Base-by-base conservation (phyloP, 306 rosid species). In the Prunus persica region DNA sequence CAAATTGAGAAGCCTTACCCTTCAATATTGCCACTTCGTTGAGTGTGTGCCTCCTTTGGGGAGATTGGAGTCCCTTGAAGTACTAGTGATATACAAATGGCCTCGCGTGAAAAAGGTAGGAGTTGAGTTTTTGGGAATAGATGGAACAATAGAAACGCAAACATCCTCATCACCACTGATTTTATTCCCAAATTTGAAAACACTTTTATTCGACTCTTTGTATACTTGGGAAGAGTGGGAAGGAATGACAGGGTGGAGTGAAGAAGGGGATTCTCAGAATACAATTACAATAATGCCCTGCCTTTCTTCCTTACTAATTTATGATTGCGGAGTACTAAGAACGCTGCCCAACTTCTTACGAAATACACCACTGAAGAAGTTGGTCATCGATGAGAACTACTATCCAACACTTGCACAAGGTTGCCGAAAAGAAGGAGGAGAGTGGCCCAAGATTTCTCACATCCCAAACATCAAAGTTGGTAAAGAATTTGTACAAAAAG, bases 11-110 rank as follows among this genome's bases (percentile, higher is more conserved):
- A 9, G 3, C 1, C 69, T 65, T 10, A 1, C 2, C 14, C 19
- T 65, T 3, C 0, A 0, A 1, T 0, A 0, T 8, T 19, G 8
- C 3, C 0, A 0, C 3, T 32, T 32, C 1, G 1, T 11, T n/a
- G 30, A 27, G 20, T 49, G 3, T 24, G 8, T 47, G 2, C 61
- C 38, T 32, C 38, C 38, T 32, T 32, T 32, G 38, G 38, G 38
- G 38, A 32, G 1, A 32, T 32, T 32, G 38, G 38, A 32, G 38
- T 32, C 38, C 38, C 38, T 32, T 32, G 38, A 32, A 32, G 1
- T 5, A 32, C 38, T 32, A 0, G 0, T 0, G 34, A 32, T 32
- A 32, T 0, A 0, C 5, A 0, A 0, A 0, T 32, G 34, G 1
- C n/a, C n/a, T n/a, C n/a, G n/a, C n/a, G n/a, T 32, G 38, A 32